phyloP scores from a whole-genome alignment of 192 early-diverging fungal genomes.

The Umbelopsis sp. region DNA sequence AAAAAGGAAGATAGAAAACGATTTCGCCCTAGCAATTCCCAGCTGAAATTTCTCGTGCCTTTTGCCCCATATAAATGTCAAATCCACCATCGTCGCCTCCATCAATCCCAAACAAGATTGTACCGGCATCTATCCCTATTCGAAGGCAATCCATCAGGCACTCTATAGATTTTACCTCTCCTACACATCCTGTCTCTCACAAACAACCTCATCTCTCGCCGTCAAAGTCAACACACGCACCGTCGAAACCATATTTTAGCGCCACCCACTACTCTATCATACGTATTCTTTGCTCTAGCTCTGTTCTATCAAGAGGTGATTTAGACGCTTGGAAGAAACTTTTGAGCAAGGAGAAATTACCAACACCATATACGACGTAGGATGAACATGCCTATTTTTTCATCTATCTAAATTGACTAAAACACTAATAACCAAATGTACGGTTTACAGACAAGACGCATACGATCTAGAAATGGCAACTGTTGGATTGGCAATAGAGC shows the following conservation, averaged over 20 bases:
- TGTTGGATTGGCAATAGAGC: conserved; percentile 58
- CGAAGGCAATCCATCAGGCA: conserved; percentile 14
- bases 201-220: conserved; percentile 11
- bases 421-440: neutral
- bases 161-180: conserved; percentile 9
- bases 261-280: conserved; percentile 15
- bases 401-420: neutral
- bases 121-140: conserved; percentile 5
- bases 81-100: conserved; percentile 19
- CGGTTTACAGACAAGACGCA: conserved; percentile 60
- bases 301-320: conserved; percentile 1
- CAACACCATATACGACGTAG: conserved; percentile 33
- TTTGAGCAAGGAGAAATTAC: conserved; percentile 20
- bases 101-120: conserved; percentile 13
- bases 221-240: neutral
- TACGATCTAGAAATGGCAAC: conserved; percentile 74
- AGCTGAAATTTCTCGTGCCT: conserved; percentile 19
- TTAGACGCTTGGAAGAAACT: conserved; percentile 19
- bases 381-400: neutral
- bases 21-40: conserved; percentile 8
- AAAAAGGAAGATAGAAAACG: conserved; percentile 17
- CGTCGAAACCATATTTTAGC: conserved; percentile 16
- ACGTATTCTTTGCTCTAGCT: neutral
- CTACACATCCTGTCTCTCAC: neutral
- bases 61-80: conserved; percentile 17